These are phyloP conservation scores for Naganishia antarctica DNA, from an alignment of 768 basidiomycete species.

Conservation along the genomic window DNA sequence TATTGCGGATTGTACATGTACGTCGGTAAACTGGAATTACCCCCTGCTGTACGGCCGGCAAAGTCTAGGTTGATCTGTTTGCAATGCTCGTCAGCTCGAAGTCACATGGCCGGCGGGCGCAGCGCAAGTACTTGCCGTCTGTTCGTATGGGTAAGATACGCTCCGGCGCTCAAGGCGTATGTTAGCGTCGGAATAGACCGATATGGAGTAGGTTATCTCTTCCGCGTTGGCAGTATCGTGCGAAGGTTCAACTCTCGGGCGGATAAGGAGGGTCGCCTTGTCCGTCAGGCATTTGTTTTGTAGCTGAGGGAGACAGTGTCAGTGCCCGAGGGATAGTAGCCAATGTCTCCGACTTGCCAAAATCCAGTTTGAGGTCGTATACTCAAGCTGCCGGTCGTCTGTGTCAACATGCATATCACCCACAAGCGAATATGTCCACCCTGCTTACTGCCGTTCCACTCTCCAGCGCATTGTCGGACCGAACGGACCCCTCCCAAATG, in stretches of 20 bases:
- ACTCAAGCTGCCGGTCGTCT: constrained; percentile 1
- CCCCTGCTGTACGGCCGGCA: constrained; percentile 70
- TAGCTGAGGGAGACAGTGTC: background rate
- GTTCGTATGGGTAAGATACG: constrained; percentile 1
- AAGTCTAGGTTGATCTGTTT: constrained; percentile 61
- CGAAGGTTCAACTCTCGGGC: background rate
- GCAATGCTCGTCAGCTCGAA: background rate
- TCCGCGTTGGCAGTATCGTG: background rate
- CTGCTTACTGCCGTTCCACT: background rate
- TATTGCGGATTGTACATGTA: constrained; percentile 92
- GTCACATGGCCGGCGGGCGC: background rate
- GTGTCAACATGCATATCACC: background rate
- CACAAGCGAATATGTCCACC: too few relatives aligned
- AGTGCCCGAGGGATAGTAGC: background rate
- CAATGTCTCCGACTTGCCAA: background rate
- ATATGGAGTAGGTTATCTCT: constrained; percentile 46
- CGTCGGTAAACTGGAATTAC: constrained; percentile 70
- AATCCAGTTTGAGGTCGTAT: constrained; percentile 11
- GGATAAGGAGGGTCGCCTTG: constrained; percentile 7
- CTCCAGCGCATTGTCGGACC: background rate
- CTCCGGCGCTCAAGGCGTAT: constrained; percentile 27
- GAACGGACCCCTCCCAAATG: background rate
- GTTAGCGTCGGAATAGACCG: constrained; percentile 55
- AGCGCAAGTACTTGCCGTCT: background rate
- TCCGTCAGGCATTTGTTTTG: constrained; percentile 22